Base-by-base conservation (phyloP, 805 yeast species). In the Kodamaea kaohsiungensis region DNA sequence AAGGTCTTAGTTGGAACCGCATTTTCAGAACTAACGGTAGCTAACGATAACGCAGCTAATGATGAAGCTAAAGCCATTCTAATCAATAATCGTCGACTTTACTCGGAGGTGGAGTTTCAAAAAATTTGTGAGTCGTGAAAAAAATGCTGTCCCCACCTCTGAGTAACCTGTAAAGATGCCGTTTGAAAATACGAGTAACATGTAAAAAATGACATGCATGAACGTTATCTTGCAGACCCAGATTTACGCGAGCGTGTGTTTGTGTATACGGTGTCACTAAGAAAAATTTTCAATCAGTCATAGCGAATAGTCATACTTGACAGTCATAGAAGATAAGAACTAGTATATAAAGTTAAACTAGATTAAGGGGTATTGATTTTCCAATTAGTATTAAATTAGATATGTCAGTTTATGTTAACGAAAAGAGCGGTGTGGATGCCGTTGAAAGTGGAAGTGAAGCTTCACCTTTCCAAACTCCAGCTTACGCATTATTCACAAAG, bases 381-480 rank as follows among this genome's bases (percentile, higher is more conserved):
- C 10, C 13, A 13, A 12, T 13, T 45, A 25, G 2, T 45, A 22
- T 22, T 22, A 6, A 22, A 7, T 25, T 22, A 13, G 35, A 30
- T 19, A 75, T 73, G 77, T 63, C 77, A 48, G 71, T 87, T 38
- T 91, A 88, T 73, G 85, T 95, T 58, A 82, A 88, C 81, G 97
- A 91, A 62, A 67, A 75, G 48, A 68, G 80, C 2, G 98, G 98
- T 57, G 74, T 67, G 33, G 97, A 91, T 63, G 63, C 76, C 18
- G 72, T 79, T 25, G 78, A 77, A n/a, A 56, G 68, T 2, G 98
- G 98, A 49, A 59, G 90, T 19, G 79, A 85, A 68, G 80, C 77
- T 19, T 63, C 76, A 18, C 98, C 99, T 46, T 91, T 76, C 76
- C 83, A 88, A 67, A 82, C 91, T 9, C 77, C 98, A 13, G 96